These are phyloP conservation scores for Paratinospora sagittata DNA, from an alignment of 164 flowering plant genomes.

Conservation along the genomic window DNA sequence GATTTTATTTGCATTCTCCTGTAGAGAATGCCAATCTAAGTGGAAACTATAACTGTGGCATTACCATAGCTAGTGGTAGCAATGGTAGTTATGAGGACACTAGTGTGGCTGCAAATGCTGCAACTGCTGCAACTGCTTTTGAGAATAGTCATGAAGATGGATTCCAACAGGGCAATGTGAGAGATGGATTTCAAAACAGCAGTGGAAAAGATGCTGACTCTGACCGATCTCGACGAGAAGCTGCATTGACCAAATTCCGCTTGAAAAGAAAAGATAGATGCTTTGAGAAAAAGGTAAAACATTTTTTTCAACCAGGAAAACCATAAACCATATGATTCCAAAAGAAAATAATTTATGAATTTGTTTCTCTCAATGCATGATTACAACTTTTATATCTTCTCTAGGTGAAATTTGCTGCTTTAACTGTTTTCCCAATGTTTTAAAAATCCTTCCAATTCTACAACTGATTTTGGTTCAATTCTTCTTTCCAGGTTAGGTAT, in stretches of 20 bases:
- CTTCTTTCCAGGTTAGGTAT: constrained; percentile 43
- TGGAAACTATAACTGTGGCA: constrained; percentile 7
- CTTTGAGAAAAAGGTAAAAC: constrained; percentile 47
- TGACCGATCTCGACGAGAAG: constrained; percentile 38
- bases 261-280: constrained; percentile 52
- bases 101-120: constrained; percentile 11
- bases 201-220: constrained; percentile 20
- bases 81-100: constrained; percentile 21
- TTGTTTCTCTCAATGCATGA: background rate
- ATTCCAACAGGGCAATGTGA: constrained; percentile 14
- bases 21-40: constrained; percentile 4
- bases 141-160: constrained; percentile 23
- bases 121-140: constrained; percentile 10
- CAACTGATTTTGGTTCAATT: constrained; percentile 8
- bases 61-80: constrained; percentile 16
- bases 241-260: constrained; percentile 42
- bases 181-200: constrained; percentile 14
- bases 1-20: background rate
- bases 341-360: background rate
- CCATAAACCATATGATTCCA: background rate
- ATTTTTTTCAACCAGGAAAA: too few species aligned
- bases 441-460: background rate
- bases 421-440: background rate
- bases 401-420: background rate
- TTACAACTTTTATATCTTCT: background rate